These are phyloP conservation scores for Beauveria rudraprayagi DNA, from an alignment of 2,329 filamentous ascomycete species.

Conservation along the genomic window DNA sequence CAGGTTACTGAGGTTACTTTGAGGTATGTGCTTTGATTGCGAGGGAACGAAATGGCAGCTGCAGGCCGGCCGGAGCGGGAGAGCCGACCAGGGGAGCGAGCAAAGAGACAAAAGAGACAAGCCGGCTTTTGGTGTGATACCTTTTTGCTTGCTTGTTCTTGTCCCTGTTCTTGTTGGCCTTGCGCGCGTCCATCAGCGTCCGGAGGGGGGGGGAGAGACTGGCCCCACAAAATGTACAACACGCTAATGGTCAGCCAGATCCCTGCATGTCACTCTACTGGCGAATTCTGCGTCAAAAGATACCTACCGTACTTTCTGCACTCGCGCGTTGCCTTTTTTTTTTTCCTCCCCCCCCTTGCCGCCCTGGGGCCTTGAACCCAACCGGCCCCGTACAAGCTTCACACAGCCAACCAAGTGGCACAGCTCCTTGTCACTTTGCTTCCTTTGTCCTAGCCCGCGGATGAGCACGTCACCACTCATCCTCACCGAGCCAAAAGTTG, in stretches of 20 bases:
- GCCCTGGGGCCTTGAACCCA: not conserved
- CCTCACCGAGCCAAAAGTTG: not conserved
- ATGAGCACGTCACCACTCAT: conserved; percentile 8
- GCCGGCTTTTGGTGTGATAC: no score
- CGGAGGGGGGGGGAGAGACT: not conserved
- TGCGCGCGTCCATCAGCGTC: not conserved
- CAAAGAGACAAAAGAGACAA: no score
- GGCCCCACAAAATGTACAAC: conserved; percentile 10
- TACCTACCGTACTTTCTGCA: conserved; percentile 5
- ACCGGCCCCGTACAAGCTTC: not conserved
- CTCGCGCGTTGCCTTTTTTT: not conserved
- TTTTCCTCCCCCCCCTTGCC: not conserved
- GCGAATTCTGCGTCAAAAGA: conserved; percentile 4
- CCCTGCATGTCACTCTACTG: conserved; percentile 1
- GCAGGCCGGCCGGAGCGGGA: not conserved
- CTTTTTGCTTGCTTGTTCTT: not conserved
- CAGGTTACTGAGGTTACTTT: not conserved
- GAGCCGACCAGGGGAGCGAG: no score
- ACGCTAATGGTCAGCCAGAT: conserved; percentile 11
- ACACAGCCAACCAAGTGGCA: not conserved
- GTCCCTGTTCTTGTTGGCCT: not conserved
- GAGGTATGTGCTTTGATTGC: conserved; percentile 2
- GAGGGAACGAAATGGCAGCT: no score
- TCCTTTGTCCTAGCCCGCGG: not conserved
- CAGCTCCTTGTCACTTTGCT: not conserved